phyloP scores from a whole-genome alignment of 768 basidiomycete species.

The Neoboletus magnificus region DNA sequence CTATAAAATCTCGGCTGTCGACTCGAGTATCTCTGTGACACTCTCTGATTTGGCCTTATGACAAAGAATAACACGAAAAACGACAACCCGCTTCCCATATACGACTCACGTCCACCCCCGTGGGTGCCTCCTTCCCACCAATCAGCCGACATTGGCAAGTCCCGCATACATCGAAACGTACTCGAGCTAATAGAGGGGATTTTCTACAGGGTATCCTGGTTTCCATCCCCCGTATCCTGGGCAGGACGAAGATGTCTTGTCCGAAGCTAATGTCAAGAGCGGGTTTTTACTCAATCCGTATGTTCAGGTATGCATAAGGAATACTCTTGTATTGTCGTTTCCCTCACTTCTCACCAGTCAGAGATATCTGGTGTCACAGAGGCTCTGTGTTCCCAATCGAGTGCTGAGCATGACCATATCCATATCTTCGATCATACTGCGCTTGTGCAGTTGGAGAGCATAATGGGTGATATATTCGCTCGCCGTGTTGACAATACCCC shows the following conservation, averaged over 20 bases:
- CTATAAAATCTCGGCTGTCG: background rate
- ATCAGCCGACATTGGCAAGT: conserved; percentile 66
- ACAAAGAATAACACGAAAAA: conserved; percentile 26
- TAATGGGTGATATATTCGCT: conserved; percentile 74
- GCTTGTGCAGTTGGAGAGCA: conserved; percentile 59
- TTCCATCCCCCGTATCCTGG: conserved; percentile 72
- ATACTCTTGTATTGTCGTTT: background rate
- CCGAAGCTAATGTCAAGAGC: conserved; percentile 59
- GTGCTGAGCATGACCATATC: conserved; percentile 41
- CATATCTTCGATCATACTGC: conserved; percentile 50
- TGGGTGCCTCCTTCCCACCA: conserved; percentile 71
- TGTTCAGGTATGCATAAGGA: conserved; percentile 50
- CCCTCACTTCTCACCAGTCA: conserved; percentile 16
- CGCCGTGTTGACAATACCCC: conserved; percentile 57
- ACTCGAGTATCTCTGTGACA: background rate
- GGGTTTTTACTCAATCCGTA: conserved; percentile 55
- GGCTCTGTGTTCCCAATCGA: conserved; percentile 10
- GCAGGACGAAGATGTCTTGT: conserved; percentile 73
- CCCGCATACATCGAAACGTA: background rate
- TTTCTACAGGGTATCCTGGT: conserved; percentile 60
- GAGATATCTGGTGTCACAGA: conserved; percentile 18
- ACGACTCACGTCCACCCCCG: conserved; percentile 63
- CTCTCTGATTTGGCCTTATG: conserved; percentile 5
- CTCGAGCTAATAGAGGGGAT: background rate
- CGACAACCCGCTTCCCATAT: conserved; percentile 43